Percentiles rank a stretch among this genome's conserved stretches.
Evolutionary conservation across 768 basidiomycete species (phyloP).

Genomic region (Cantharellus cinnabarinus): DNA sequence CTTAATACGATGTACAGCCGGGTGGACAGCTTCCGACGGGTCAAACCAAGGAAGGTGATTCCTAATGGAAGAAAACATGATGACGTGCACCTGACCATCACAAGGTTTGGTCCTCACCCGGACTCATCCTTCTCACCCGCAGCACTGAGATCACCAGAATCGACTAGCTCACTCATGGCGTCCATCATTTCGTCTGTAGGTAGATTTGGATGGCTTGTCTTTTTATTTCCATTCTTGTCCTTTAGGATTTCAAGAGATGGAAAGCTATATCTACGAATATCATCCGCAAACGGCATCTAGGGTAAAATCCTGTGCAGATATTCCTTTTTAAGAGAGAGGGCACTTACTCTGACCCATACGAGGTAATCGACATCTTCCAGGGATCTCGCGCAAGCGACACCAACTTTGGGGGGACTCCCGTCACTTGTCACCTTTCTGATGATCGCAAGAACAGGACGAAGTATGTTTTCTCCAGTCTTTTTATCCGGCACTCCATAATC

Average conservation of each 20-base stretch:
- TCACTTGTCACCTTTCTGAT: slow-evolving; percentile 64
- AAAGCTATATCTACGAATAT: slow-evolving; percentile 74
- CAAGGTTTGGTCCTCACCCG: slow-evolving; percentile 26
- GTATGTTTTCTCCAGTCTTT: not conserved
- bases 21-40: slow-evolving; percentile 60
- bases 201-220: slow-evolving; percentile 62
- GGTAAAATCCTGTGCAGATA: not conserved
- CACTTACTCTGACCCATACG: slow-evolving; percentile 61
- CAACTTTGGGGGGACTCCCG: slow-evolving; percentile 67
- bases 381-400: slow-evolving; percentile 41
- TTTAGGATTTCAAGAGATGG: slow-evolving; percentile 54
- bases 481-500: slow-evolving; percentile 24
- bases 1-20: slow-evolving; percentile 75
- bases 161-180: slow-evolving; percentile 76
- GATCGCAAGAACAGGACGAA: slow-evolving; percentile 33
- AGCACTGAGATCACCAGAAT: slow-evolving; percentile 69
- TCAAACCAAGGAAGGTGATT: slow-evolving; percentile 56
- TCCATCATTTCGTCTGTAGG: slow-evolving; percentile 58
- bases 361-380: slow-evolving; percentile 58
- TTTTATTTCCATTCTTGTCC: slow-evolving; percentile 49
- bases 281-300: slow-evolving; percentile 91
- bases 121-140: slow-evolving; percentile 57
- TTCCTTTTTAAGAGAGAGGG: not conserved
- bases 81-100: not conserved
- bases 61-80: slow-evolving; percentile 18